phyloP scores from a whole-genome alignment of 441 rosid genomes.

The Gossypium davidsonii region DNA sequence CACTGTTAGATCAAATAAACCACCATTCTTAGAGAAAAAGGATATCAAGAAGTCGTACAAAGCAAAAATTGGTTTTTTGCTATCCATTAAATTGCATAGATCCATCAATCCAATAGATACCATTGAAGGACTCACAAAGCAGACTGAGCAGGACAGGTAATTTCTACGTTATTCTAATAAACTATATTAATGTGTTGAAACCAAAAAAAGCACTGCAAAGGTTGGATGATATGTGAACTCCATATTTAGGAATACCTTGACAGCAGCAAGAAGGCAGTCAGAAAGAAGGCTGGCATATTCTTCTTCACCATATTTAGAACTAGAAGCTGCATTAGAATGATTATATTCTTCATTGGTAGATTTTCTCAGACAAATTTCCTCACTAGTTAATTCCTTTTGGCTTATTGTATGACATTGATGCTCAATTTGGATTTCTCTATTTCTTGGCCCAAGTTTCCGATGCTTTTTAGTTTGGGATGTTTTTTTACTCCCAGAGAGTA shows the following conservation, averaged over 20 bases:
- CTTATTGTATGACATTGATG: constrained; percentile 28
- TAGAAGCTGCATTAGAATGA: constrained; percentile 34
- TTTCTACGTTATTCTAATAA: neutral
- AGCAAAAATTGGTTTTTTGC: neutral
- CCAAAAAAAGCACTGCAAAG: neutral
- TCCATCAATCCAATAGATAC: neutral
- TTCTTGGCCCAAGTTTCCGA: constrained; percentile 26
- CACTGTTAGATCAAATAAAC: constrained; percentile 2
- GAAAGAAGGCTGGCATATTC: constrained; percentile 53
- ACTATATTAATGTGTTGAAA: neutral
- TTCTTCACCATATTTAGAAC: constrained; percentile 34
- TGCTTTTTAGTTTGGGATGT: constrained; percentile 31
- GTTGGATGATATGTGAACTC: constrained; percentile 4
- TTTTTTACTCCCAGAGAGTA: constrained; percentile 46
- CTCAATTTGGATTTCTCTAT: constrained; percentile 33
- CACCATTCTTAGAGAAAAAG: neutral
- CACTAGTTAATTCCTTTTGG: constrained; percentile 42
- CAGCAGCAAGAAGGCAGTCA: constrained; percentile 86
- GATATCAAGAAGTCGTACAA: neutral
- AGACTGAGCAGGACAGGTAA: neutral
- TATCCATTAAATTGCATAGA: neutral
- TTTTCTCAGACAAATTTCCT: constrained; percentile 29
- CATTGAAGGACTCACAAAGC: neutral
- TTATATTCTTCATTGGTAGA: constrained; percentile 29
- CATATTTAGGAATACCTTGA: constrained; percentile 49